Percentiles rank a stretch among this genome's conserved stretches.
Evolutionary conservation across 352 stramenopile species (phyloP).

Genomic region (Nothophytophthora sp.): DNA sequence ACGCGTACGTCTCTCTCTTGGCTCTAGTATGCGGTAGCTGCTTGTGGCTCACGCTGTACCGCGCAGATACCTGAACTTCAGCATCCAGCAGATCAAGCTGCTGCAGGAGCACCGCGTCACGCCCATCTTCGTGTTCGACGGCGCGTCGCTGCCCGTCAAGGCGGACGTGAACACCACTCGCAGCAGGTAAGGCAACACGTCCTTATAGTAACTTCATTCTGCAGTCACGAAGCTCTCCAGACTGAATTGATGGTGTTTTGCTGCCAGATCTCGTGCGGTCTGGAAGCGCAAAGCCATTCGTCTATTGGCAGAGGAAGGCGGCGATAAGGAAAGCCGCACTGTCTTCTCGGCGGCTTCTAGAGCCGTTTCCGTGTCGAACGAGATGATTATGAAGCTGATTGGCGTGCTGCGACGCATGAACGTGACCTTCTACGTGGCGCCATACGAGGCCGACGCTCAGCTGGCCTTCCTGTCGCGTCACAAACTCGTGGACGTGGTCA

Average conservation of each 20-base stretch:
- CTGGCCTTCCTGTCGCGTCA: slow-evolving; percentile 91
- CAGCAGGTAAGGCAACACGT: slow-evolving; percentile 32
- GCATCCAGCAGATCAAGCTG: slow-evolving; percentile 87
- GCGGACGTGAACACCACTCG: slow-evolving; percentile 48
- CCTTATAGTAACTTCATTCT: slow-evolving; percentile 4
- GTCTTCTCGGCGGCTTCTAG: slow-evolving; percentile 42
- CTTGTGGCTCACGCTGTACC: background rate
- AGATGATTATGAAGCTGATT: slow-evolving; percentile 77
- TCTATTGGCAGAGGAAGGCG: slow-evolving; percentile 19
- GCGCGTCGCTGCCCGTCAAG: slow-evolving; percentile 91
- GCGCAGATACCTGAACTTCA: slow-evolving; percentile 87
- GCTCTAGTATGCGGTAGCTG: slow-evolving; percentile 6
- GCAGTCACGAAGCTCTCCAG: background rate
- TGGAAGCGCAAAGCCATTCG: slow-evolving; percentile 46
- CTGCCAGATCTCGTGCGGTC: slow-evolving; percentile 29
- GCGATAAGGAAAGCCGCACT: slow-evolving; percentile 19
- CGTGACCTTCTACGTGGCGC: slow-evolving; percentile 94
- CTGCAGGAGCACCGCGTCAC: slow-evolving; percentile 83
- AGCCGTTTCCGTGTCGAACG: slow-evolving; percentile 65
- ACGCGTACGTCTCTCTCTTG: slow-evolving; percentile 32
- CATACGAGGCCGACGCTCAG: slow-evolving; percentile 98
- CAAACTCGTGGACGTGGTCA: slow-evolving; percentile 92
- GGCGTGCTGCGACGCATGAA: slow-evolving; percentile 56
- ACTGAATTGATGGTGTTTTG: background rate
- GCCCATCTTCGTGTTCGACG: slow-evolving; percentile 94